Percentiles rank a stretch among this genome's conserved stretches.
These are phyloP conservation scores for Lasiodiplodia sp. DNA, from an alignment of 2,329 filamentous ascomycete species.

Conservation along the genomic window DNA sequence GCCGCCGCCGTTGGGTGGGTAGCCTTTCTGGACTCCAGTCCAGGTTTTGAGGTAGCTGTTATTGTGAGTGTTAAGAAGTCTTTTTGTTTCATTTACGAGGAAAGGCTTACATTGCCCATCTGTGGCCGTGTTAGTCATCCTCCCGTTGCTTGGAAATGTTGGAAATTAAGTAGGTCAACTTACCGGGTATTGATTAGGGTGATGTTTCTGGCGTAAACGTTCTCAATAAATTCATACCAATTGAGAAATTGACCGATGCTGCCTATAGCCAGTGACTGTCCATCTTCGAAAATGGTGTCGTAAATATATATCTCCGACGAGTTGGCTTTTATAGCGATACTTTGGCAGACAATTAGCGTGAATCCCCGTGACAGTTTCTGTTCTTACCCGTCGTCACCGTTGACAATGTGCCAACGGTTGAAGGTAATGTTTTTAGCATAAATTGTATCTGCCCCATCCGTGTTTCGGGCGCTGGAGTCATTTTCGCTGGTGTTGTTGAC, in stretches of 20 bases:
- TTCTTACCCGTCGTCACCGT: slow-evolving; percentile 33
- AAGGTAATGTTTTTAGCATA: slow-evolving; percentile 59
- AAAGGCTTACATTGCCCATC: slow-evolving; percentile 15
- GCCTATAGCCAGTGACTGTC: slow-evolving; percentile 64
- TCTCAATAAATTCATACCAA: slow-evolving; percentile 57
- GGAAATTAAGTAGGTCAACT: neutral
- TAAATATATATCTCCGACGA: slow-evolving; percentile 62
- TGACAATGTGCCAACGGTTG: slow-evolving; percentile 35
- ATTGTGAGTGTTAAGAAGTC: neutral
- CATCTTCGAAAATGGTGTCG: slow-evolving; percentile 58
- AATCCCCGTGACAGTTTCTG: slow-evolving; percentile 44
- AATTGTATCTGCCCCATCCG: slow-evolving; percentile 63
- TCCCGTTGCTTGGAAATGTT: neutral
- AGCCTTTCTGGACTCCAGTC: slow-evolving; percentile 17
- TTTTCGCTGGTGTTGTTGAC: slow-evolving; percentile 58
- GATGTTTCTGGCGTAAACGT: slow-evolving; percentile 16
- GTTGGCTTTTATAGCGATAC: slow-evolving; percentile 64
- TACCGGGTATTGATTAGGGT: slow-evolving; percentile 12
- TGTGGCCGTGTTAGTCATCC: neutral
- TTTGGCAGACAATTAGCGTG: slow-evolving; percentile 59
- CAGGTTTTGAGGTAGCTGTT: slow-evolving; percentile 25
- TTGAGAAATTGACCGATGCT: slow-evolving; percentile 64
- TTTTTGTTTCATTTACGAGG: neutral
- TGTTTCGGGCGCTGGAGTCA: slow-evolving; percentile 37
- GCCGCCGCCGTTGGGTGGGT: slow-evolving; percentile 23